These are phyloP conservation scores for Shiraia sp. DNA, from an alignment of 2,329 filamentous ascomycete species.

Conservation along the genomic window DNA sequence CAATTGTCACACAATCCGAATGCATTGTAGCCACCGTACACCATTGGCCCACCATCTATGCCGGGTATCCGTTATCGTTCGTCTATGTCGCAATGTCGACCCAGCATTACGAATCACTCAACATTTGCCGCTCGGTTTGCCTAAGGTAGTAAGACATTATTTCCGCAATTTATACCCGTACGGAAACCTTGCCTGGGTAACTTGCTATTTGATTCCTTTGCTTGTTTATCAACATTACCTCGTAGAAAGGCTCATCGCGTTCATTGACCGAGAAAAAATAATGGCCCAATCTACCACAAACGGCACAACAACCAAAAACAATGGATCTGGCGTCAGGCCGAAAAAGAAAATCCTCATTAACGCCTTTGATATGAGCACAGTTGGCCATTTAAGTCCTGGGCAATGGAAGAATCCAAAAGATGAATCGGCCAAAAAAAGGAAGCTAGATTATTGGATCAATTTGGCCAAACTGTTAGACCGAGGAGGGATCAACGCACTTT, in stretches of 20 bases:
- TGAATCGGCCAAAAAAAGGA: constrained; percentile 63
- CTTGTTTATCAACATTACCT: no score
- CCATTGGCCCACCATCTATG: no score
- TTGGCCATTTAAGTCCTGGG: constrained; percentile 66
- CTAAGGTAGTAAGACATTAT: background rate
- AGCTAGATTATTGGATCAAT: constrained; percentile 66
- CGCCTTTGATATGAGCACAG: constrained; percentile 68
- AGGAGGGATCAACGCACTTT: constrained; percentile 66
- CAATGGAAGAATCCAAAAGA: constrained; percentile 71
- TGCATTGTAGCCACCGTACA: no score
- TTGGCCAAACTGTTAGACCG: constrained; percentile 65
- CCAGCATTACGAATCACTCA: constrained; percentile 18
- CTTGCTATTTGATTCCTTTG: no score
- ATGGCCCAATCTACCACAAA: background rate
- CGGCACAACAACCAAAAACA: constrained; percentile 6
- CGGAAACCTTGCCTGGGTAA: no score
- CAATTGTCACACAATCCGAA: no score
- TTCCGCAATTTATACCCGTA: no score
- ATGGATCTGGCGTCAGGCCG: background rate
- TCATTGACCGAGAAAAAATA: no score
- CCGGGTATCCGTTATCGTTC: constrained; percentile 10
- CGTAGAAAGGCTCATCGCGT: no score
- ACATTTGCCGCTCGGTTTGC: background rate
- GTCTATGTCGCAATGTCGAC: constrained; percentile 22
- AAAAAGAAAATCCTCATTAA: constrained; percentile 65